These are phyloP conservation scores for Fusarium pseudograminearum DNA, from an alignment of 2,329 filamentous ascomycete genomes.

Conservation along the genomic window DNA sequence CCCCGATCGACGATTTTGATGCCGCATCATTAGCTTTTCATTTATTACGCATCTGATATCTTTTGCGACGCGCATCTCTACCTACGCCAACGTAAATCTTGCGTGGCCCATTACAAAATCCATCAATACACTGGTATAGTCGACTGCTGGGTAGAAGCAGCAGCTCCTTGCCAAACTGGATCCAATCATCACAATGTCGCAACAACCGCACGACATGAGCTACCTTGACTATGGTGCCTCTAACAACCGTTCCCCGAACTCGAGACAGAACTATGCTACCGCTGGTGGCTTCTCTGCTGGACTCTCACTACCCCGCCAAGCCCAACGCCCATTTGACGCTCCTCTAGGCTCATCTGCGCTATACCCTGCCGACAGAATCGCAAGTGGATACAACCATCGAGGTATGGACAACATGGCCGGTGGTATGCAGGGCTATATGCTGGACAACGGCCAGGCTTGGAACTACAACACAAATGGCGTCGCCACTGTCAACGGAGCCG, in stretches of 20 bases:
- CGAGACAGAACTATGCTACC: slow-evolving; percentile 67
- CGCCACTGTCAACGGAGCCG: slow-evolving; percentile 69
- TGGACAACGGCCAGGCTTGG: slow-evolving; percentile 84
- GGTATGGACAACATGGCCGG: slow-evolving; percentile 64
- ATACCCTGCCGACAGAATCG: slow-evolving; percentile 77
- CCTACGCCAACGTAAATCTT: slow-evolving; percentile 7
- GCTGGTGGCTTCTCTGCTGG: slow-evolving; percentile 64
- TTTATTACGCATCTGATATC: slow-evolving; percentile 27
- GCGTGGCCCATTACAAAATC: slow-evolving; percentile 15
- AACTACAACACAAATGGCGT: slow-evolving; percentile 78
- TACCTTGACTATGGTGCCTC: slow-evolving; percentile 76
- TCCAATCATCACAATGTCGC: slow-evolving; percentile 53
- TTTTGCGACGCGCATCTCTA: slow-evolving; percentile 14
- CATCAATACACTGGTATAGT: neutral
- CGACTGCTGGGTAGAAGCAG: slow-evolving; percentile 44
- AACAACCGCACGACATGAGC: slow-evolving; percentile 70
- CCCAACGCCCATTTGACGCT: slow-evolving; percentile 83
- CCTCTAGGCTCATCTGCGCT: slow-evolving; percentile 72
- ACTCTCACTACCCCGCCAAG: slow-evolving; percentile 59
- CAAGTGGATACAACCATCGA: slow-evolving; percentile 69
- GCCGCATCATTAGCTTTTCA: slow-evolving; percentile 33
- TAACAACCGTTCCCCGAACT: slow-evolving; percentile 75
- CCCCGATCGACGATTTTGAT: slow-evolving; percentile 43
- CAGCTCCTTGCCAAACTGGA: slow-evolving; percentile 40
- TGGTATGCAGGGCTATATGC: slow-evolving; percentile 62